Percentiles rank a stretch among this genome's conserved stretches.
Conservation (phyloP, 768 basidiomycete genomes). For the Glaciozyma martinii region DNA sequence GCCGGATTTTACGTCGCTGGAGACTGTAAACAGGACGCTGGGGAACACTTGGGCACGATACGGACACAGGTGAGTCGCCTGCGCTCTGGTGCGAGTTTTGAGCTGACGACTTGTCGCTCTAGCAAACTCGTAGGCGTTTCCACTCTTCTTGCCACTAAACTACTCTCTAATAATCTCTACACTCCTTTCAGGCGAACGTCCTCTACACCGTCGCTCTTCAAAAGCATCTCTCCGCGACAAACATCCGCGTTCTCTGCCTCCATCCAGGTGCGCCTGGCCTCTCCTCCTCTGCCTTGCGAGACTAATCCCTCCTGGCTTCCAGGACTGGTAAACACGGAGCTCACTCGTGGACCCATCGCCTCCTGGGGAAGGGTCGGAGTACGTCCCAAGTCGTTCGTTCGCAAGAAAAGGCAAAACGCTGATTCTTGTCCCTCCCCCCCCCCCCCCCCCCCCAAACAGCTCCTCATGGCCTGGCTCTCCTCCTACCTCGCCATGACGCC, state of each 20-base stretch:
- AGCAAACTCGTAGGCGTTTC: background rate
- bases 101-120: background rate
- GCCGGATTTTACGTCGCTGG: conserved; percentile 16
- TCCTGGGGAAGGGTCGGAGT: conserved; percentile 5
- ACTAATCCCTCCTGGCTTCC: too few species aligned
- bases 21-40: conserved; percentile 10
- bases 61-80: background rate
- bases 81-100: background rate
- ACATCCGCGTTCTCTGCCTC: conserved; percentile 5
- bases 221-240: conserved; percentile 12
- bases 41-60: conserved; percentile 16
- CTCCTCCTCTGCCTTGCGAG: too few species aligned
- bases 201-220: conserved; percentile 13
- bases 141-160: background rate
- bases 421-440: too few species aligned
- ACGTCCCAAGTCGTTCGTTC: background rate
- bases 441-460: background rate
- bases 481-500: conserved; percentile 25
- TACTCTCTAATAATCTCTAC: conserved; percentile 12
- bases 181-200: conserved; percentile 15
- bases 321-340: conserved; percentile 5
- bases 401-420: background rate
- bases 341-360: conserved; percentile 9
- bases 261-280: conserved; percentile 4
- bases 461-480: background rate